A percentile compares a stretch with the other conserved stretches of the same genome.
Evolutionary conservation across 1,284 basidiomycete genomes (phyloP).

Genomic region (Ganoderma resinaceum): DNA sequence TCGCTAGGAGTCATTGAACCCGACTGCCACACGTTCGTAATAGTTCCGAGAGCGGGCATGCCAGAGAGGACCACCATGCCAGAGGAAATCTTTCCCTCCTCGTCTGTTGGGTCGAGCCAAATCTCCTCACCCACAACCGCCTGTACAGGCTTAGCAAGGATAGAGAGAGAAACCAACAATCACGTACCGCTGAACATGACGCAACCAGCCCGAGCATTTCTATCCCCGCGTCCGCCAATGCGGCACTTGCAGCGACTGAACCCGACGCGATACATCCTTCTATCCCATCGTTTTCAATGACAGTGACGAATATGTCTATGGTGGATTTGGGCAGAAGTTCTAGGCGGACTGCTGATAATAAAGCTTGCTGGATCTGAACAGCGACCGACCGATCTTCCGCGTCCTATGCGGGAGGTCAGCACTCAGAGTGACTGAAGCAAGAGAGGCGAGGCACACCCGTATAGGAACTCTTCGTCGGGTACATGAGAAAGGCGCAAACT

Average conservation of each 20-base stretch:
- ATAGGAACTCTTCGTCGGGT: constrained; percentile 80
- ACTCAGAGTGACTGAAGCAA: constrained; percentile 15
- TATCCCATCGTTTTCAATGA: constrained; percentile 91
- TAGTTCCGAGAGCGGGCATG: constrained; percentile 89
- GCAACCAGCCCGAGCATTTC: constrained; percentile 87
- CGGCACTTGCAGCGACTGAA: constrained; percentile 88
- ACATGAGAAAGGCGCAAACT: constrained; percentile 95
- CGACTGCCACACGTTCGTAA: constrained; percentile 85
- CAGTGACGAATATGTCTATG: constrained; percentile 90
- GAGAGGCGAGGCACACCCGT: constrained; percentile 64
- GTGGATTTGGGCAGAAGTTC: constrained; percentile 94
- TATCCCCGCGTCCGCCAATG: constrained; percentile 88
- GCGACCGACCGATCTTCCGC: constrained; percentile 91
- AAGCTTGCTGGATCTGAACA: constrained; percentile 85
- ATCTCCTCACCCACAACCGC: constrained; percentile 59
- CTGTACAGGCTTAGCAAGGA: constrained; percentile 45
- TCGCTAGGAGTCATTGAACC: constrained; percentile 65
- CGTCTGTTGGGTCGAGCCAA: constrained; percentile 82
- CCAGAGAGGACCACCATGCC: constrained; percentile 79
- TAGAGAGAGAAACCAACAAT: not conserved
- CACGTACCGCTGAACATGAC: constrained; percentile 79
- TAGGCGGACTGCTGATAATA: constrained; percentile 85
- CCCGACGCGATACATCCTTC: constrained; percentile 87
- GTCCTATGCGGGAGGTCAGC: constrained; percentile 62
- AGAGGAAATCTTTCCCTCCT: constrained; percentile 63